These are phyloP conservation scores for Saccharomycopsis babjevae DNA, from an alignment of 805 yeast species.

Conservation along the genomic window DNA sequence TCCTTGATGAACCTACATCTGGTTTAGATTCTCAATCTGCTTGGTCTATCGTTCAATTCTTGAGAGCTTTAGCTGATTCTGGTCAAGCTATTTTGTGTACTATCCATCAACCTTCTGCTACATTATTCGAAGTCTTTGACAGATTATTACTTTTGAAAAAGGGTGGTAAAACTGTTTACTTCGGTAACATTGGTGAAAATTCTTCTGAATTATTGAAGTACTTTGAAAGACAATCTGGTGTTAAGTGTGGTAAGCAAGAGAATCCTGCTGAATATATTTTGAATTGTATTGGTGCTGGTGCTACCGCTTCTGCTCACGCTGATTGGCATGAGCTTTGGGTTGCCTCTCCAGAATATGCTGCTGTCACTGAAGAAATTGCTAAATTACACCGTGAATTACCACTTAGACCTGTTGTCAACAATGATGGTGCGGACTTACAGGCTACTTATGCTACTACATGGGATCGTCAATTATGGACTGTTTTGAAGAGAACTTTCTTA, in stretches of 20 bases:
- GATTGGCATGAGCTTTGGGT: constrained; percentile 15
- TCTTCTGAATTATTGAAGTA: constrained; percentile 33
- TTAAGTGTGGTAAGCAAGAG: constrained; percentile 29
- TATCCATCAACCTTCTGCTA: constrained; percentile 59
- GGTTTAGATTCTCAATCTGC: constrained; percentile 52
- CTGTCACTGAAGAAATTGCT: constrained; percentile 24
- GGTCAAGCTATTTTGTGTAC: constrained; percentile 55
- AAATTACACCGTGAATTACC: constrained; percentile 20
- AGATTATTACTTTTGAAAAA: constrained; percentile 49
- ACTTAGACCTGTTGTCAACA: constrained; percentile 18
- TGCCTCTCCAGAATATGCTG: constrained; percentile 24
- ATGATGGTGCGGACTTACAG: constrained; percentile 17
- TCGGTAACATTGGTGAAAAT: constrained; percentile 61
- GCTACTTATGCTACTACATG: constrained; percentile 23
- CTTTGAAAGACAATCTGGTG: constrained; percentile 35
- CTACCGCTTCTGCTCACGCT: constrained; percentile 31
- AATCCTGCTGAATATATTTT: constrained; percentile 37
- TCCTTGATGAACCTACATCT: constrained; percentile 52
- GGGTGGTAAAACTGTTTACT: constrained; percentile 65
- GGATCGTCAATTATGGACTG: constrained; percentile 25
- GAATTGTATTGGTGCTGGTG: constrained; percentile 37
- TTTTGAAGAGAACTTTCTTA: constrained; percentile 29
- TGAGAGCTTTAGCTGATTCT: constrained; percentile 38
- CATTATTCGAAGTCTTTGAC: constrained; percentile 49
- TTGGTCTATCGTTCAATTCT: constrained; percentile 45